Conservation (phyloP, 768 basidiomycete species). For the Panaeolus cyanescens region DNA sequence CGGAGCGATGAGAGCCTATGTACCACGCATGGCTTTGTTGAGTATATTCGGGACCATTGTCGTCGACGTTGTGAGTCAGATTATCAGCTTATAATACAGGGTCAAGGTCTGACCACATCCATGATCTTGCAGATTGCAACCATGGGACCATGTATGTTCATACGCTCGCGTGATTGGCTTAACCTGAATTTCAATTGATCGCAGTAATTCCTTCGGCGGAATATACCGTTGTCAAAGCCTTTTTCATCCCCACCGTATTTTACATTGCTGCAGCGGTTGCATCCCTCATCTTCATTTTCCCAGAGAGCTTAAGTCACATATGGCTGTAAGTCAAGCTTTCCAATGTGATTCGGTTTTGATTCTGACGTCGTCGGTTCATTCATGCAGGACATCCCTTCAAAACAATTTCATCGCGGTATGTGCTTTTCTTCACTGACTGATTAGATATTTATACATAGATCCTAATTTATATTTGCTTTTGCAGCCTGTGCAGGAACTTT, state of each 20-base stretch:
- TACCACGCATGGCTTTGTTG: conserved; percentile 40
- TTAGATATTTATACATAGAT: no score
- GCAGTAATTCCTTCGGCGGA: conserved; percentile 39
- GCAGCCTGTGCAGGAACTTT: conserved; percentile 34
- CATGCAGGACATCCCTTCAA: conserved; percentile 30
- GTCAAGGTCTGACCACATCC: neutral
- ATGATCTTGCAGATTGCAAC: conserved; percentile 39
- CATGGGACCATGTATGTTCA: conserved; percentile 34
- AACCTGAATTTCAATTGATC: no score
- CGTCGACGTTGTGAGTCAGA: conserved; percentile 38
- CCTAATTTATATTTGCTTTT: no score
- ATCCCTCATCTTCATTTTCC: conserved; percentile 41
- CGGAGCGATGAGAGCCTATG: conserved; percentile 36
- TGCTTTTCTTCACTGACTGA: neutral
- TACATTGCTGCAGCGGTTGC: conserved; percentile 43
- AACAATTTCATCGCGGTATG: conserved; percentile 32
- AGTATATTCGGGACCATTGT: conserved; percentile 48
- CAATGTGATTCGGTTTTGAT: no score
- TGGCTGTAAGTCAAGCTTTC: conserved; percentile 44
- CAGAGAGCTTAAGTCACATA: conserved; percentile 43
- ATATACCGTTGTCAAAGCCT: conserved; percentile 40
- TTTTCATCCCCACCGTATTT: conserved; percentile 40
- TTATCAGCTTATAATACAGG: no score
- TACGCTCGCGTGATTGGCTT: neutral
- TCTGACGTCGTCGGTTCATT: no score